Evolutionary conservation across 306 rosid genomes (phyloP).

Genomic region (Prunus mira): DNA sequence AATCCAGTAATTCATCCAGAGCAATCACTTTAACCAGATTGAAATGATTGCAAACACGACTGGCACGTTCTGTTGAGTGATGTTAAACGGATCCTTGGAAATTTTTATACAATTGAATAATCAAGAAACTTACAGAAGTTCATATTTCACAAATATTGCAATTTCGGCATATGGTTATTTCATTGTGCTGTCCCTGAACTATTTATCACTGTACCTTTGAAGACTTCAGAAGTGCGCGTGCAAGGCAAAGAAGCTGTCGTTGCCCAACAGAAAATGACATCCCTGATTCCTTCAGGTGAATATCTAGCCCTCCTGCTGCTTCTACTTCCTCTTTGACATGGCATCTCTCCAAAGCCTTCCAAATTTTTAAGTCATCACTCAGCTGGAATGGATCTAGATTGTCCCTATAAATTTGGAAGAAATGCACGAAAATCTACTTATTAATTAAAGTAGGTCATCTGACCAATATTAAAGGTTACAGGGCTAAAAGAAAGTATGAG

Average conservation of each 20-base stretch:
- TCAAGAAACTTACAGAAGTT: neutral
- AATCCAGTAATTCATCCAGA: too few species aligned
- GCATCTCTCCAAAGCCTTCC: constrained; percentile 78
- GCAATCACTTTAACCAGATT: too few species aligned
- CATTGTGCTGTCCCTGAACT: neutral
- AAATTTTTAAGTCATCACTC: constrained; percentile 64
- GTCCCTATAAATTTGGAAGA: constrained; percentile 48
- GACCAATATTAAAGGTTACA: neutral
- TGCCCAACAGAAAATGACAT: constrained; percentile 91
- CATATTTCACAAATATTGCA: neutral
- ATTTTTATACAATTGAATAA: neutral
- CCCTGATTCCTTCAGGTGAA: constrained; percentile 66
- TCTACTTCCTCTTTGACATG: constrained; percentile 82
- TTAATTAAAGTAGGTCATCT: neutral
- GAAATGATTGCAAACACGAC: too few species aligned
- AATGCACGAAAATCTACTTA: neutral
- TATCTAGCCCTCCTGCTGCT: constrained; percentile 73
- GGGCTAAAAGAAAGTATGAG: neutral
- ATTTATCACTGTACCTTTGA: constrained; percentile 48
- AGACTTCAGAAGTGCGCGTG: constrained; percentile 87
- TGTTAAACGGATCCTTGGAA: too few species aligned
- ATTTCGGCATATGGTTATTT: neutral
- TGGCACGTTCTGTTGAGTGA: too few species aligned
- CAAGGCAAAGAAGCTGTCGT: constrained; percentile 92
- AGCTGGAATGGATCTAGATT: constrained; percentile 77